phyloP scores from a whole-genome alignment of 306 rosid species.

The Quercus berberidifolia region DNA sequence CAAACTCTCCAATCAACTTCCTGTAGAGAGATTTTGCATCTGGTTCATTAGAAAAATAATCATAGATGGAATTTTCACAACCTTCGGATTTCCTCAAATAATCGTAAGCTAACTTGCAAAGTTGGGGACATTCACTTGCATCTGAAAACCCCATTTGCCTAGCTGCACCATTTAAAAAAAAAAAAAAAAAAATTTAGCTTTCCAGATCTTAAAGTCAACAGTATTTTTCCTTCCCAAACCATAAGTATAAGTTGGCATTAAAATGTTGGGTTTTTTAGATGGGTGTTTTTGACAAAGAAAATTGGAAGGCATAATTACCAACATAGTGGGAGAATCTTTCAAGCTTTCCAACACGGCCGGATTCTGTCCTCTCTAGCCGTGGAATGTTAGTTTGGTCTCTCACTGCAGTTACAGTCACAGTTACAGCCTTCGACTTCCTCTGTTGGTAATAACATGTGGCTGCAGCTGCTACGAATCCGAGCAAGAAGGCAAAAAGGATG shows the following conservation, averaged over 20 bases:
- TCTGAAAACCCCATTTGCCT: constrained; percentile 74
- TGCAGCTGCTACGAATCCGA: constrained; percentile 35
- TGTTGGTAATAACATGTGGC: constrained; percentile 12
- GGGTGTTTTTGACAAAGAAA: too few species aligned
- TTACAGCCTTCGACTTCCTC: neutral
- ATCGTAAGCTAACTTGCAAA: constrained; percentile 53
- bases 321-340: constrained; percentile 77
- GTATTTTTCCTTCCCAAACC: too few species aligned
- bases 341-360: constrained; percentile 53
- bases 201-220: neutral
- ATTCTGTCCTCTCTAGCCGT: constrained; percentile 30
- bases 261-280: too few species aligned
- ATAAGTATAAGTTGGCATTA: too few species aligned
- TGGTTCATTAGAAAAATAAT: constrained; percentile 37
- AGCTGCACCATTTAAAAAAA: constrained; percentile 31
- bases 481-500: constrained; percentile 44
- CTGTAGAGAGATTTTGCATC: constrained; percentile 41
- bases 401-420: neutral
- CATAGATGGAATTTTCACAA: constrained; percentile 50
- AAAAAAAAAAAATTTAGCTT: neutral
- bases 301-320: constrained; percentile 30
- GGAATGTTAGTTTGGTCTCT: constrained; percentile 34
- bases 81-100: constrained; percentile 54
- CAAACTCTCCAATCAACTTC: constrained; percentile 58
- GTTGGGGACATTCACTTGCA: constrained; percentile 43